Base-by-base conservation (phyloP, 1,284 basidiomycete species). In the Tilletia caries region DNA sequence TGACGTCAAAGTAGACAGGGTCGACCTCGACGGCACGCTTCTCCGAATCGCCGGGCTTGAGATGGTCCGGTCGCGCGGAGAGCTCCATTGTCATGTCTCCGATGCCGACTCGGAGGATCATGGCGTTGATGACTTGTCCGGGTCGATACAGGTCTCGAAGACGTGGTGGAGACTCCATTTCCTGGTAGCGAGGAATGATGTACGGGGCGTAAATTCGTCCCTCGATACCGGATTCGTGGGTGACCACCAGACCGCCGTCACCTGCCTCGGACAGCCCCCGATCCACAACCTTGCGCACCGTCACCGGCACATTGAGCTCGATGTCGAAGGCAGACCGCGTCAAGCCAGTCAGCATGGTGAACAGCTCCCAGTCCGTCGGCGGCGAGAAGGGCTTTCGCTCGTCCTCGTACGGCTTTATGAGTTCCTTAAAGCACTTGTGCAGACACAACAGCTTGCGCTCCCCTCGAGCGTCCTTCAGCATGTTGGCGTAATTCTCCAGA, bases 311-410 rank as follows among this genome's bases (percentile, higher is more conserved):
- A 73, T 95, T 90, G 62, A 93, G 86, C 67, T 93, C 93, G 64
- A 88, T 85, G 64, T 88, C 88, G 67, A 98, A 87, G 2, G 93
- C 95, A 62, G 89, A 86, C 65, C 86, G 83, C 1, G 93, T 95
- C 85, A 98, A 95, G 34, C 95, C 94, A 25, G 93, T 95, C 70
- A 98, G 88, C 93, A 96, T 96, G 5, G 92, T 94, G 76, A 98
- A 85, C 27, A 96, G 88, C 72, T 97, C 92, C 89, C 91, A 91
- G 12, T 88, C 85, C 18, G 84, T 85, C 2, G 94, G 91, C 25
- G 88, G 79, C 23, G 85, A 84, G 86, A 95, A 97, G 54, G 86
- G 83, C 0, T 86, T 85, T 67, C 96, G 89, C 73, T 88, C 86
- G 79, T 99, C 96, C 33, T 88, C 87, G 80, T 91, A 97, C 5